Conservation (phyloP, 441 rosid species). For the Macaranga tanarius region DNA sequence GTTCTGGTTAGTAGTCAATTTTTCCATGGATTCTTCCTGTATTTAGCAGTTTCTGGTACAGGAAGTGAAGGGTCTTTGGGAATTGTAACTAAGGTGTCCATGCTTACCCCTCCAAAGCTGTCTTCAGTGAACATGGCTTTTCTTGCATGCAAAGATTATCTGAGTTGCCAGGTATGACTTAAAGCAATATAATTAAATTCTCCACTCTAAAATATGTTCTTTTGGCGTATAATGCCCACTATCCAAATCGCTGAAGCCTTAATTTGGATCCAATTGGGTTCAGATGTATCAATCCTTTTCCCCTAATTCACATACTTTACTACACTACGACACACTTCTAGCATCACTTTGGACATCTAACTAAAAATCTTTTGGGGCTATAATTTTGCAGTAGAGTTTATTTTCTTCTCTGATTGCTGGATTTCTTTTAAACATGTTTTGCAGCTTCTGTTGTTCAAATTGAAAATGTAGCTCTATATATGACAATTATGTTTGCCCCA, state of each 20-base stretch:
- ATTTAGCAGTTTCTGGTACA: slow-evolving; percentile 28
- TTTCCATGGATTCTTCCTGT: slow-evolving; percentile 15
- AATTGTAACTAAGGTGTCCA: slow-evolving; percentile 88
- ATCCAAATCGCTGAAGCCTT: neutral
- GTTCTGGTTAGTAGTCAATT: slow-evolving; percentile 10
- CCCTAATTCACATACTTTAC: neutral
- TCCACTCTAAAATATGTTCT: neutral
- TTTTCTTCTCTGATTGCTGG: neutral
- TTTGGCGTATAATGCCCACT: neutral
- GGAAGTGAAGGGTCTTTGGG: slow-evolving; percentile 98
- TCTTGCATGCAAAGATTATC: slow-evolving; percentile 81
- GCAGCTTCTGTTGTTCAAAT: neutral
- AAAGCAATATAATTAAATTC: slow-evolving; percentile 8
- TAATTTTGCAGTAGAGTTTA: neutral
- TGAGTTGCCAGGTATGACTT: slow-evolving; percentile 76
- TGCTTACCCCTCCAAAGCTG: slow-evolving; percentile 78
- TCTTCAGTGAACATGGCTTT: slow-evolving; percentile 86
- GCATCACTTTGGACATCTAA: neutral
- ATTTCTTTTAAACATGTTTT: neutral
- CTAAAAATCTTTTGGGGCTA: neutral
- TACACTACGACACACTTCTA: neutral
- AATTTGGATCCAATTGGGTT: neutral
- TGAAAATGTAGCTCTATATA: neutral
- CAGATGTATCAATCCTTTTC: neutral
- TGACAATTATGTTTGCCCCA: neutral